phyloP scores from a whole-genome alignment of 1,284 basidiomycete species.

The Irpex sp. region DNA sequence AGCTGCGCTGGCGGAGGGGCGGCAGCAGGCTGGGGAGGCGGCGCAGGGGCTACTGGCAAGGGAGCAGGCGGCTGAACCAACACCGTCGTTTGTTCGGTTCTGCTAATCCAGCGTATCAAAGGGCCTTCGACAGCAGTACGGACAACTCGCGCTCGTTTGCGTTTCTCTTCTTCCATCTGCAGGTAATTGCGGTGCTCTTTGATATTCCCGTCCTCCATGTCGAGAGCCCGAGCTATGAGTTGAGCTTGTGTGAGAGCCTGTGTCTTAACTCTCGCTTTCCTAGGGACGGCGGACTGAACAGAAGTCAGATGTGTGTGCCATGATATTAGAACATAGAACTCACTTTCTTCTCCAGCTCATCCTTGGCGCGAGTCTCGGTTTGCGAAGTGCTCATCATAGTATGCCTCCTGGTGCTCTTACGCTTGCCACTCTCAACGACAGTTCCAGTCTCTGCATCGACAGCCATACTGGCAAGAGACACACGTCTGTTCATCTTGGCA shows the following conservation, averaged over 20 bases:
- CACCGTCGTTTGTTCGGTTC: slow-evolving; percentile 48
- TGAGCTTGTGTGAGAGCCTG: slow-evolving; percentile 69
- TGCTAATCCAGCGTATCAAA: slow-evolving; percentile 69
- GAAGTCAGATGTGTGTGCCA: no score
- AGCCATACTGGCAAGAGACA: slow-evolving; percentile 42
- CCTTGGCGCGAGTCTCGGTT: slow-evolving; percentile 53
- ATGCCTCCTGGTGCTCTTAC: slow-evolving; percentile 59
- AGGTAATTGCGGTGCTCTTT: slow-evolving; percentile 77
- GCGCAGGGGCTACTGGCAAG: not conserved
- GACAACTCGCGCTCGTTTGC: slow-evolving; percentile 58
- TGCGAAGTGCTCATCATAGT: slow-evolving; percentile 63
- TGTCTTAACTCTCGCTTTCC: slow-evolving; percentile 47
- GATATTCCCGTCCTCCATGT: slow-evolving; percentile 81
- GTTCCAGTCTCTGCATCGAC: slow-evolving; percentile 56
- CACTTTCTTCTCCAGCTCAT: slow-evolving; percentile 60
- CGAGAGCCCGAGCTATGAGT: slow-evolving; percentile 74
- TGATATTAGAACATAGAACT: no score
- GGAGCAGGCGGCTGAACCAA: slow-evolving; percentile 17
- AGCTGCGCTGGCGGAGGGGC: slow-evolving; percentile 1
- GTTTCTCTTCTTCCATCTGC: slow-evolving; percentile 74
- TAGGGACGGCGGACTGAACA: slow-evolving; percentile 50
- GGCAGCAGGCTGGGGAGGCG: not conserved
- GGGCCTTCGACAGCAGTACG: slow-evolving; percentile 64
- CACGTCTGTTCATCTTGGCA: slow-evolving; percentile 41
- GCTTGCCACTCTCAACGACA: slow-evolving; percentile 39